These are phyloP conservation scores for Magnusiomyces paraingens DNA, from an alignment of 1,139 yeast species.

Conservation along the genomic window DNA sequence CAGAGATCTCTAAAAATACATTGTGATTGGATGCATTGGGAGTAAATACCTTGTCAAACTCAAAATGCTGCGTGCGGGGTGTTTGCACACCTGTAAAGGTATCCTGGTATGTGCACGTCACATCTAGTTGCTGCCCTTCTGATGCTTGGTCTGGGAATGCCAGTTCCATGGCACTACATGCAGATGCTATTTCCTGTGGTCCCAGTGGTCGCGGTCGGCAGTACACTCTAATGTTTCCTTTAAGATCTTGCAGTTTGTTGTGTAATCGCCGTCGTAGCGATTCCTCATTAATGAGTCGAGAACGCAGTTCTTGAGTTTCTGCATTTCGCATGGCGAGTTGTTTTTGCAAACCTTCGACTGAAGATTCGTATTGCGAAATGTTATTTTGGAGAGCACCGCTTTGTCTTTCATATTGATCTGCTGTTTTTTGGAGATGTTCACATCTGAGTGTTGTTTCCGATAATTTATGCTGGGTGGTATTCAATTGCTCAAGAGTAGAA, in stretches of 20 bases:
- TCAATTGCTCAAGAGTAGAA: not conserved
- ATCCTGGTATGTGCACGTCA: slow-evolving; percentile 23
- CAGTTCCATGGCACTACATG: slow-evolving; percentile 29
- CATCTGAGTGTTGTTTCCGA: not conserved
- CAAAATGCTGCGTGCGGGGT: slow-evolving; percentile 41
- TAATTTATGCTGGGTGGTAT: not conserved
- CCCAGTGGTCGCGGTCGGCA: slow-evolving; percentile 72
- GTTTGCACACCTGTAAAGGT: slow-evolving; percentile 16
- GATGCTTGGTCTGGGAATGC: slow-evolving; percentile 48
- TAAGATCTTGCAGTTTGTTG: slow-evolving; percentile 71
- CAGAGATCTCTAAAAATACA: slow-evolving; percentile 79
- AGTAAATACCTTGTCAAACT: slow-evolving; percentile 74
- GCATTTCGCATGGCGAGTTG: slow-evolving; percentile 20
- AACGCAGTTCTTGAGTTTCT: slow-evolving; percentile 25
- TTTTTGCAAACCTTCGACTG: slow-evolving; percentile 15
- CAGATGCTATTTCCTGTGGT: slow-evolving; percentile 26
- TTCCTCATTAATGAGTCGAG: slow-evolving; percentile 43
- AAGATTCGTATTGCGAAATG: not conserved
- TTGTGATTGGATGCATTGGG: slow-evolving; percentile 48
- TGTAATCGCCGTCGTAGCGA: slow-evolving; percentile 59
- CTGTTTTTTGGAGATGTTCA: not conserved
- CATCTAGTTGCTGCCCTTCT: slow-evolving; percentile 40
- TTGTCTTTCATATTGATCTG: not conserved
- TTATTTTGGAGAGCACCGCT: not conserved
- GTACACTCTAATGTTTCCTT: slow-evolving; percentile 88